These are phyloP conservation scores for Geotrichum fermentans DNA, from an alignment of 1,139 yeast genomes.

Conservation along the genomic window DNA sequence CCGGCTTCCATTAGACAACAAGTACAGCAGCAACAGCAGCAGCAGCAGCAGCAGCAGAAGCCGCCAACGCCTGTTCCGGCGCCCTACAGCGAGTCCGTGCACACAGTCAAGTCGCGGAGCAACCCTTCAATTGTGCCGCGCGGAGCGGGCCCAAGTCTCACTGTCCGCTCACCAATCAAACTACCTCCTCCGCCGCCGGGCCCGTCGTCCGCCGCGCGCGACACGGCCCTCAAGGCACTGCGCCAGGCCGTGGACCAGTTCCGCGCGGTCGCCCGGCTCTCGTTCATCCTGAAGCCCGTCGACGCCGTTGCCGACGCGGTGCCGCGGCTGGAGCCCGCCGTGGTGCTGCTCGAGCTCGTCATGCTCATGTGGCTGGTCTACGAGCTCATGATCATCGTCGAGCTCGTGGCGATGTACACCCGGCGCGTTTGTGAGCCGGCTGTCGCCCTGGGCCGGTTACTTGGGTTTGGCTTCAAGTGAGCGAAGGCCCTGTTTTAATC, in stretches of 20 bases:
- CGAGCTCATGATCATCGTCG: conserved; percentile 33
- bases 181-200: too few species aligned
- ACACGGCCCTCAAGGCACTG: not conserved
- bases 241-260: conserved; percentile 23
- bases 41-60: too few species aligned
- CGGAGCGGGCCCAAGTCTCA: too few species aligned
- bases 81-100: too few species aligned
- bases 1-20: too few species aligned
- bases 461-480: conserved; percentile 10
- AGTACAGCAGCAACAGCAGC: too few species aligned
- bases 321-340: conserved; percentile 28
- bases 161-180: too few species aligned
- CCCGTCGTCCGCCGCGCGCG: not conserved
- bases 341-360: conserved; percentile 32
- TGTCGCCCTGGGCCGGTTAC: conserved; percentile 29
- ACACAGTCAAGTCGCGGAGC: too few species aligned
- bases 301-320: conserved; percentile 32
- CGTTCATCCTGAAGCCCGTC: conserved; percentile 29
- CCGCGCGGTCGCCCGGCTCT: conserved; percentile 28
- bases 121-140: too few species aligned
- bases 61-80: too few species aligned
- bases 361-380: conserved; percentile 34
- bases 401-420: conserved; percentile 31
- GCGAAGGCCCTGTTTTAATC: too few species aligned
- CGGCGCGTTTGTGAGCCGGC: conserved; percentile 34